Evolutionary conservation across 2,329 filamentous ascomycete species (phyloP).

Genomic region (Nemania diffusa): DNA sequence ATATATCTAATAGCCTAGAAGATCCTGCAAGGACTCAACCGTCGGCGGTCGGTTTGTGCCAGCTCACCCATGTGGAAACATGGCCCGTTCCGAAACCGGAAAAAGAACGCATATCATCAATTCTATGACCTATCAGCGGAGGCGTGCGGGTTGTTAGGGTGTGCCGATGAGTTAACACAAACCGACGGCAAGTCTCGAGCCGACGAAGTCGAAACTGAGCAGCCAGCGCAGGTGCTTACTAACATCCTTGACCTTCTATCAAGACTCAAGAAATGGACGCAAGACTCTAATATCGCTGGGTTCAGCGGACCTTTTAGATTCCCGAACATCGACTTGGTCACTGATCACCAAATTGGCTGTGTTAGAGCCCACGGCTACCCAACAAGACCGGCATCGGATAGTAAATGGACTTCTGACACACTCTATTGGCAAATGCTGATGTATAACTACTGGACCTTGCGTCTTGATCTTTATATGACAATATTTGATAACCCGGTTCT

Average conservation of each 20-base stretch:
- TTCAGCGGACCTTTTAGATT: slow-evolving; percentile 26
- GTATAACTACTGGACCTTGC: slow-evolving; percentile 36
- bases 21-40: slow-evolving; percentile 35
- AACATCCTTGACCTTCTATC: slow-evolving; percentile 28
- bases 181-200: background rate
- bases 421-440: slow-evolving; percentile 37
- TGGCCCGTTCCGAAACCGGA: slow-evolving; percentile 28
- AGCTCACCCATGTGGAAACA: slow-evolving; percentile 33
- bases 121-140: slow-evolving; percentile 37
- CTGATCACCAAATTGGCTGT: slow-evolving; percentile 16
- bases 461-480: slow-evolving; percentile 38
- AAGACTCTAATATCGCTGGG: slow-evolving; percentile 9
- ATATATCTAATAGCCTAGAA: slow-evolving; percentile 17
- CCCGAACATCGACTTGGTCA: slow-evolving; percentile 2
- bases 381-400: slow-evolving; percentile 13
- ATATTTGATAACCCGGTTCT: slow-evolving; percentile 34
- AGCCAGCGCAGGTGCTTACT: slow-evolving; percentile 15
- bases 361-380: slow-evolving; percentile 35
- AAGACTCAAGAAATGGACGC: slow-evolving; percentile 26
- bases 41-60: slow-evolving; percentile 34
- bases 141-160: slow-evolving; percentile 33
- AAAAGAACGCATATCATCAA: slow-evolving; percentile 35
- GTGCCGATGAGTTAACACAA: slow-evolving; percentile 27
- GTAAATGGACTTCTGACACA: slow-evolving; percentile 29
- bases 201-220: background rate